A percentile compares a stretch with the other conserved stretches of the same genome.
phyloP scores from a whole-genome alignment of 495 filamentous ascomycete species.

The Penicillium waksmanii region DNA sequence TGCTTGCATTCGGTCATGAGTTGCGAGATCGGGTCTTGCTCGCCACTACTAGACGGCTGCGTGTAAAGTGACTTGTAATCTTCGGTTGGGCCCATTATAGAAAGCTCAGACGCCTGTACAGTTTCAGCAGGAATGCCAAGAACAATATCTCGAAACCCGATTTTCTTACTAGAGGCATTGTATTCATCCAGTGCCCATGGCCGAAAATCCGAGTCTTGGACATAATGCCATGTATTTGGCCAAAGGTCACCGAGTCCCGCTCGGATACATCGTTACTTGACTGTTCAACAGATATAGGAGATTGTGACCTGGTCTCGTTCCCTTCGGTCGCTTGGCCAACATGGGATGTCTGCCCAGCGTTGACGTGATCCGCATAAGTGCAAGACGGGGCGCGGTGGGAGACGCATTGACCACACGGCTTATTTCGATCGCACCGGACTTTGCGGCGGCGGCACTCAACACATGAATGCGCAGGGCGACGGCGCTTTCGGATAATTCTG shows the following conservation, averaged over 20 bases:
- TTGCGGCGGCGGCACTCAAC: conserved; percentile 28
- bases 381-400: conserved; percentile 4
- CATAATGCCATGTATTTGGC: conserved; percentile 24
- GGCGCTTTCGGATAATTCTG: conserved; percentile 17
- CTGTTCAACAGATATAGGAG: background rate
- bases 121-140: conserved; percentile 14
- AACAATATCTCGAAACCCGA: conserved; percentile 31
- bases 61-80: too few species aligned
- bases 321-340: background rate
- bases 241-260: background rate
- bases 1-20: conserved; percentile 29
- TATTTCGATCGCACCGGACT: conserved; percentile 25
- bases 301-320: background rate
- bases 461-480: conserved; percentile 24
- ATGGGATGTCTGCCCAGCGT: too few species aligned
- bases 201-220: conserved; percentile 36
- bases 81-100: too few species aligned
- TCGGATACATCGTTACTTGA: background rate
- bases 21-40: conserved; percentile 4
- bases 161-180: conserved; percentile 30
- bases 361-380: background rate
- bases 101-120: conserved; percentile 15
- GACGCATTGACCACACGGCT: conserved; percentile 19
- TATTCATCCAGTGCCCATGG: conserved; percentile 37
- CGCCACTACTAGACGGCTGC: conserved; percentile 3